A percentile compares a stretch with the other conserved stretches of the same genome.
Conservation (phyloP, 2,329 filamentous ascomycete species). For the Colletotrichum simmondsii region DNA sequence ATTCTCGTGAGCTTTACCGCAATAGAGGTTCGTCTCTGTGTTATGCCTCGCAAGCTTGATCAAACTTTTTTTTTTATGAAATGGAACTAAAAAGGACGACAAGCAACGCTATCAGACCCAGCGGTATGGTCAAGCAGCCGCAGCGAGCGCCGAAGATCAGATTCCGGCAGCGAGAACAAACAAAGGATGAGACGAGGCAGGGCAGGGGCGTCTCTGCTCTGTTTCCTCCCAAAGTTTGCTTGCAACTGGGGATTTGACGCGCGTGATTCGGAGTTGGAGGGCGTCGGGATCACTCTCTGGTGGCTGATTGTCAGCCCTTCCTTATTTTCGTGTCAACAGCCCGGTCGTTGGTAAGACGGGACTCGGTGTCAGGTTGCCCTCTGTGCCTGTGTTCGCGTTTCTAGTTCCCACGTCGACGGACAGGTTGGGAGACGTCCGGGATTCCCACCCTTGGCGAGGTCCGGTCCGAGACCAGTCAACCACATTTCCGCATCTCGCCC, state of each 20-base stretch:
- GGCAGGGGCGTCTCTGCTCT: neutral
- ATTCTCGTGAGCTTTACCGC: neutral
- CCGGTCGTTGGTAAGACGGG: neutral
- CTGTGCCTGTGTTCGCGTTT: neutral
- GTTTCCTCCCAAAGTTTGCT: neutral
- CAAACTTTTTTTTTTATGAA: neutral
- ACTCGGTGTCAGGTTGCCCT: neutral
- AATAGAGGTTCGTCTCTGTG: neutral
- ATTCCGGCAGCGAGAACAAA: neutral
- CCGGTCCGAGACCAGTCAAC: conserved; percentile 1
- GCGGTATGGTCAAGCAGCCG: neutral
- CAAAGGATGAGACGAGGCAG: conserved; percentile 1
- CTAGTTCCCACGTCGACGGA: neutral
- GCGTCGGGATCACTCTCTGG: neutral
- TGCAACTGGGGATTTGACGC: neutral
- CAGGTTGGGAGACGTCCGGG: conserved; percentile 10
- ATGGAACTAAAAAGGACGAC: neutral
- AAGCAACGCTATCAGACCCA: conserved; percentile 1
- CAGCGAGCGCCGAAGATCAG: conserved; percentile 14
- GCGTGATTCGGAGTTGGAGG: neutral
- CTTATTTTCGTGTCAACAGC: neutral
- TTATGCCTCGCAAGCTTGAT: neutral
- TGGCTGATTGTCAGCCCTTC: neutral
- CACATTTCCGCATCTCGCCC: neutral
- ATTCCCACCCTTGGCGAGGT: neutral